phyloP scores from a whole-genome alignment of 257 asterid genomes.

The Solanum raphanifolium region DNA sequence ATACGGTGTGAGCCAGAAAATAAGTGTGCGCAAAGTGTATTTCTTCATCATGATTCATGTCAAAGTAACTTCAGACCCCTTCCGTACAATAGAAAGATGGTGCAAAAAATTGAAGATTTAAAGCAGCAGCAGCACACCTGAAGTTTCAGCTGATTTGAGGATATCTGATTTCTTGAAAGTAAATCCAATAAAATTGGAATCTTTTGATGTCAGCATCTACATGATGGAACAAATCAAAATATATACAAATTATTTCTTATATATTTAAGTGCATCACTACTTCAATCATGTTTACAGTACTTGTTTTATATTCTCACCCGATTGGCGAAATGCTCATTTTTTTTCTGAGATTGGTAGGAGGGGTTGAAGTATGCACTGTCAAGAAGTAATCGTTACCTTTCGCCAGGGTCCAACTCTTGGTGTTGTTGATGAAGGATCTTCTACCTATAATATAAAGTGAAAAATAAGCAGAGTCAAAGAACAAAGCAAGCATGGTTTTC shows the following conservation, averaged over 20 bases:
- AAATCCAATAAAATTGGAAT: conserved; percentile 88
- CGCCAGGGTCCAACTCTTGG: conserved; percentile 98
- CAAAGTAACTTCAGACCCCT: neutral
- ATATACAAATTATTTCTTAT: neutral
- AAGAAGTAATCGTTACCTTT: conserved; percentile 41
- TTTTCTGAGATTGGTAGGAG: neutral
- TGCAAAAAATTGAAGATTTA: neutral
- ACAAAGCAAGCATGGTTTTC: neutral
- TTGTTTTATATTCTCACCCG: neutral
- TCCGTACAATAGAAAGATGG: neutral
- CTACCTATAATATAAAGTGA: conserved; percentile 35
- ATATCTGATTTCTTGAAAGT: conserved; percentile 94
- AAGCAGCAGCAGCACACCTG: conserved; percentile 36
- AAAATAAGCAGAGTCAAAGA: neutral
- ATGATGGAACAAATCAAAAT: neutral
- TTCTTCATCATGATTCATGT: neutral
- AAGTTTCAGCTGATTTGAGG: conserved; percentile 62
- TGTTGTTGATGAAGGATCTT: conserved; percentile 48
- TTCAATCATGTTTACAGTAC: neutral
- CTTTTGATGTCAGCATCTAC: conserved; percentile 96
- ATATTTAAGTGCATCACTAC: neutral
- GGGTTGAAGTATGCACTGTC: neutral
- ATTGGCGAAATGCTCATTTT: neutral
- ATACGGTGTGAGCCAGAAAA: neutral
- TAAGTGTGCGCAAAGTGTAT: neutral